A percentile compares a stretch with the other conserved stretches of the same genome.
These are phyloP conservation scores for Pyrus betulifolia DNA, from an alignment of 306 rosid genomes.

Conservation along the genomic window DNA sequence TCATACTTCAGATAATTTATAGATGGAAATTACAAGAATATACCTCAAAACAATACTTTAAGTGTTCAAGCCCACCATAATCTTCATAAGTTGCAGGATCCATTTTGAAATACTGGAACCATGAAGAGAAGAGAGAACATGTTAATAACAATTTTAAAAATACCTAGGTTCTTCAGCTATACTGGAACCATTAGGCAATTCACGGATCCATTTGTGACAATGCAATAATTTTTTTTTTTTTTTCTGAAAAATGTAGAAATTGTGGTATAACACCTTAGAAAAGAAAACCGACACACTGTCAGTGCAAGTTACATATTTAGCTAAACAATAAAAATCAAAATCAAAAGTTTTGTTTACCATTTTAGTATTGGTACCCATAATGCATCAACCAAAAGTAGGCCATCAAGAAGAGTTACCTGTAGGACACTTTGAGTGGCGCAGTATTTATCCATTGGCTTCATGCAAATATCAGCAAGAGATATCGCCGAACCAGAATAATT, in stretches of 20 bases:
- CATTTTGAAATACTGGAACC: slow-evolving; percentile 89
- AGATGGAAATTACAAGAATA: slow-evolving; percentile 14
- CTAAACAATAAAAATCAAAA: not conserved
- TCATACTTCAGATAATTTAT: not conserved
- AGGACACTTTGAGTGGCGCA: slow-evolving; percentile 93
- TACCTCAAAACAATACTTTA: slow-evolving; percentile 91
- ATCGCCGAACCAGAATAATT: slow-evolving; percentile 60
- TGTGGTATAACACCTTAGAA: not conserved
- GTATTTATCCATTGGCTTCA: slow-evolving; percentile 90
- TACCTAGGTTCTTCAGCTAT: not conserved
- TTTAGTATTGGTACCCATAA: not conserved
- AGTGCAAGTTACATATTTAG: not conserved
- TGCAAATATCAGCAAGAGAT: slow-evolving; percentile 81
- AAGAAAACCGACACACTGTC: not conserved
- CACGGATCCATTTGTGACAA: not conserved
- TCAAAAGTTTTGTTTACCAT: not conserved
- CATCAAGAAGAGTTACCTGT: slow-evolving; percentile 52
- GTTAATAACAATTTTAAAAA: not conserved
- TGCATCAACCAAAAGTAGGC: not conserved
- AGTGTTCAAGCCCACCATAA: slow-evolving; percentile 88
- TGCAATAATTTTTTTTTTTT: not conserved
- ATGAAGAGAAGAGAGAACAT: slow-evolving; percentile 3
- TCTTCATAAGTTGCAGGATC: slow-evolving; percentile 62
- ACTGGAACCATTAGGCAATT: not conserved
- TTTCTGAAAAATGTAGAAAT: not conserved